Percentiles rank a stretch among this genome's conserved stretches.
phyloP scores from a whole-genome alignment of 2,329 filamentous ascomycete genomes.

The Chalaropsis ovoidea region DNA sequence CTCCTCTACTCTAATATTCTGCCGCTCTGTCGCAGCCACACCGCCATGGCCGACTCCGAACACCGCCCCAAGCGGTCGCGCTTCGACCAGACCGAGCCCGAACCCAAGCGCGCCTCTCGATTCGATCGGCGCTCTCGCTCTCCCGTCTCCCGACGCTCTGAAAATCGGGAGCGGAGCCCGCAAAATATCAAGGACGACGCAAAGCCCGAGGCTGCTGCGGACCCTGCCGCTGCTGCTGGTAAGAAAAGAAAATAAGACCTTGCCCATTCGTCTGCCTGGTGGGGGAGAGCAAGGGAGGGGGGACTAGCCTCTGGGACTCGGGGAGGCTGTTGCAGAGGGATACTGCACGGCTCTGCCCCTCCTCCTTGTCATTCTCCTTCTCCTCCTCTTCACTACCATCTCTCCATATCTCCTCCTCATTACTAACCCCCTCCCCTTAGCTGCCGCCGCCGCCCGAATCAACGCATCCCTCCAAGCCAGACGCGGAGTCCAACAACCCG shows the following conservation, averaged over 20 bases:
- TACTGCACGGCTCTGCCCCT: not conserved
- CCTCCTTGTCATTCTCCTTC: not conserved
- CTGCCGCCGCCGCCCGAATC: conserved; percentile 80
- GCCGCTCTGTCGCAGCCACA: not conserved
- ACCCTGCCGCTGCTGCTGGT: conserved; percentile 73
- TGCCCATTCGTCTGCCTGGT: not conserved
- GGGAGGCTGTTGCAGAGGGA: not conserved
- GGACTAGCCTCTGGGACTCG: not conserved
- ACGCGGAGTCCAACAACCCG: conserved; percentile 81
- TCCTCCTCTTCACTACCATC: not conserved
- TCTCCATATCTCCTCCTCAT: not conserved
- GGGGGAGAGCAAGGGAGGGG: not conserved
- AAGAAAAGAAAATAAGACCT: conserved; percentile 32
- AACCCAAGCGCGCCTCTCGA: conserved; percentile 63
- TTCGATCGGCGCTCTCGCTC: conserved; percentile 91
- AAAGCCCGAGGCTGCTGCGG: conserved; percentile 34
- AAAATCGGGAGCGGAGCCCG: conserved; percentile 71
- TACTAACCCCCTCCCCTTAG: conserved; percentile 37
- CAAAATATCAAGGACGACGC: conserved; percentile 18
- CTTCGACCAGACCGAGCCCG: conserved; percentile 84
- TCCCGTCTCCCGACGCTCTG: conserved; percentile 56
- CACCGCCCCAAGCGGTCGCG: conserved; percentile 74
- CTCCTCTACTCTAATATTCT: not conserved
- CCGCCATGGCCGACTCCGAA: conserved; percentile 61
- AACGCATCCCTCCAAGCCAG: conserved; percentile 75